These are phyloP conservation scores for Alisma plantagoaquatica DNA, from an alignment of 106 monocot species.

Conservation along the genomic window DNA sequence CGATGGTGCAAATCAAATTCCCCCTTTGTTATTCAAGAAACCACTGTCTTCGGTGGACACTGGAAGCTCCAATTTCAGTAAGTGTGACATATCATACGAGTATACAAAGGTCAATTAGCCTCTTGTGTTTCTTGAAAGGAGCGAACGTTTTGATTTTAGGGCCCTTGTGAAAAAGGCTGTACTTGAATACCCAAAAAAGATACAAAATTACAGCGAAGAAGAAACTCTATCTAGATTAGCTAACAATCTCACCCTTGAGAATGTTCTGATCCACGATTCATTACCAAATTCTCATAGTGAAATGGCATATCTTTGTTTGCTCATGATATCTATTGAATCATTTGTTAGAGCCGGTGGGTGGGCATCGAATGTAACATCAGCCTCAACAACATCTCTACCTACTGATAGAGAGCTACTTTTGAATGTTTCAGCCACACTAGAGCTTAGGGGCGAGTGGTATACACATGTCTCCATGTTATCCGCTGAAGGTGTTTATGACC, in stretches of 20 bases:
- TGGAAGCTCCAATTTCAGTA: not conserved
- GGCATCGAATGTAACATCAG: too few species aligned
- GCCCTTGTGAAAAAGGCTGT: constrained; percentile 41
- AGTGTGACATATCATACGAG: constrained; percentile 25
- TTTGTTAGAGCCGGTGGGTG: too few species aligned
- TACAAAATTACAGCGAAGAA: constrained; percentile 18
- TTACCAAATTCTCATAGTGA: constrained; percentile 8
- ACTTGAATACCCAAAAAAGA: constrained; percentile 42
- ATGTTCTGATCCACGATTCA: constrained; percentile 18
- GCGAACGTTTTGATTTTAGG: constrained; percentile 43
- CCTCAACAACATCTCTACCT: constrained; percentile 10
- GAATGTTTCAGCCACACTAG: constrained; percentile 50
- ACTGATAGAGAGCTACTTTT: constrained; percentile 28
- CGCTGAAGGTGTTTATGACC: constrained; percentile 59
- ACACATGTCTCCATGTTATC: constrained; percentile 29
- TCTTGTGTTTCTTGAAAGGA: constrained; percentile 37
- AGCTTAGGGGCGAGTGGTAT: constrained; percentile 22
- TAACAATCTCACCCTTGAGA: constrained; percentile 39
- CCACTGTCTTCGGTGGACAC: constrained; percentile 21
- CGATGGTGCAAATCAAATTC: not conserved
- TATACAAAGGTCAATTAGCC: constrained; percentile 46
- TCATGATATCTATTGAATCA: constrained; percentile 36
- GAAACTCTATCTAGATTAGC: constrained; percentile 30
- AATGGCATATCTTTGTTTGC: constrained; percentile 20
- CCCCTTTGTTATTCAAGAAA: constrained; percentile 40